A percentile compares a stretch with the other conserved stretches of the same genome.
Conservation (phyloP, 1,139 yeast genomes). For the Debaryomyces udenii region DNA sequence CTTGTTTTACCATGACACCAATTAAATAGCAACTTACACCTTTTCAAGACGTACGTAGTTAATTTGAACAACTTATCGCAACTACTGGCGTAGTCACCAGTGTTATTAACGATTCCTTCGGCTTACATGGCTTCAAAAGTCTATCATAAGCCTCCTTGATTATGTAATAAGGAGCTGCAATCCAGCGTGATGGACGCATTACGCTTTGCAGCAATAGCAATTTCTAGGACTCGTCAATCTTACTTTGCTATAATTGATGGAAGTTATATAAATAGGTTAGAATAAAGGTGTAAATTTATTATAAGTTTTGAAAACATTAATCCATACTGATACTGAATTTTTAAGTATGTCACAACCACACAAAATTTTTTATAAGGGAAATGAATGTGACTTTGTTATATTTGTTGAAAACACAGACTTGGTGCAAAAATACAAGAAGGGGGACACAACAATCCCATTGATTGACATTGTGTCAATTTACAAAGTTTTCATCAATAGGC, state of each 20-base stretch:
- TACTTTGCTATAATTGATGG: no score
- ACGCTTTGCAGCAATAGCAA: slow-evolving; percentile 11
- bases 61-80: no score
- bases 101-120: no score
- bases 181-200: neutral
- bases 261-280: no score
- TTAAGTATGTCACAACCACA: slow-evolving; percentile 30
- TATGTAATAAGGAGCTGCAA: slow-evolving; percentile 2
- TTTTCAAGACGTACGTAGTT: no score
- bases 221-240: neutral
- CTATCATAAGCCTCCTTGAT: neutral
- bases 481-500: slow-evolving; percentile 61
- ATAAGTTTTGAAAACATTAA: no score
- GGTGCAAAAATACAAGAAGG: slow-evolving; percentile 51
- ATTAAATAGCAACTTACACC: no score
- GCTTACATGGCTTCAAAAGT: no score
- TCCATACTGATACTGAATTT: no score
- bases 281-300: no score
- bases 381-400: slow-evolving; percentile 61
- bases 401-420: slow-evolving; percentile 60
- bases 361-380: slow-evolving; percentile 69
- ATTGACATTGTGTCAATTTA: slow-evolving; percentile 66
- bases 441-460: slow-evolving; percentile 59
- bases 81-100: no score
- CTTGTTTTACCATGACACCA: no score